These are phyloP conservation scores for Fusarium transvaalense DNA, from an alignment of 2,329 filamentous ascomycete genomes.

Conservation along the genomic window DNA sequence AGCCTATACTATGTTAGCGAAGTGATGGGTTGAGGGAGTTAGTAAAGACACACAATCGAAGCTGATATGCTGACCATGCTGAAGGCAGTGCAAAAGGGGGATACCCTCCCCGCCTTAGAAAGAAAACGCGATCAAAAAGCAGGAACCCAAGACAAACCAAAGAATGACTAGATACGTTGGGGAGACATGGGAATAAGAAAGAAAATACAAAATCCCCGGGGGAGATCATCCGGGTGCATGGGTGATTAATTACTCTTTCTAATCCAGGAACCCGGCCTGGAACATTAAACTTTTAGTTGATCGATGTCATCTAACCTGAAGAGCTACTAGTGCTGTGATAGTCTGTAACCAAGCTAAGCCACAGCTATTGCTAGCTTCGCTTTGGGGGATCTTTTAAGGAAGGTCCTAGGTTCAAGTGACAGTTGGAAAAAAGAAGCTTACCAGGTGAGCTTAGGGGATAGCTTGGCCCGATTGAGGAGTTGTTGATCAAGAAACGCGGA, in stretches of 20 bases:
- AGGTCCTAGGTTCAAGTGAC: not conserved
- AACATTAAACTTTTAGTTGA: not conserved
- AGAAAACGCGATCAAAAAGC: not conserved
- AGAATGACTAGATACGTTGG: not conserved
- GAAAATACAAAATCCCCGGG: not conserved
- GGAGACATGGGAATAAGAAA: not conserved
- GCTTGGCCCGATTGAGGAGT: not conserved
- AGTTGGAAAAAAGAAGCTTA: not conserved
- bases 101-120: not conserved
- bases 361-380: not conserved
- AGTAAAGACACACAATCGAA: not conserved
- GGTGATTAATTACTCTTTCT: not conserved
- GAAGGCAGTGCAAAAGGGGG: not conserved
- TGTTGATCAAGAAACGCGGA: not conserved
- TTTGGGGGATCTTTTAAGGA: not conserved
- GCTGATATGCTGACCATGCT: not conserved
- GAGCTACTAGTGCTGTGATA: not conserved
- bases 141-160: not conserved
- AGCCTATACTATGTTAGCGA: not conserved
- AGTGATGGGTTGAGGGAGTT: not conserved
- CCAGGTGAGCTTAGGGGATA: not conserved
- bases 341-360: not conserved
- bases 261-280: no score
- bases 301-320: conserved; percentile 1
- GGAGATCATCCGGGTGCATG: not conserved